phyloP scores from a whole-genome alignment of 2,329 filamentous ascomycete genomes.

The Cercospora berteroae region DNA sequence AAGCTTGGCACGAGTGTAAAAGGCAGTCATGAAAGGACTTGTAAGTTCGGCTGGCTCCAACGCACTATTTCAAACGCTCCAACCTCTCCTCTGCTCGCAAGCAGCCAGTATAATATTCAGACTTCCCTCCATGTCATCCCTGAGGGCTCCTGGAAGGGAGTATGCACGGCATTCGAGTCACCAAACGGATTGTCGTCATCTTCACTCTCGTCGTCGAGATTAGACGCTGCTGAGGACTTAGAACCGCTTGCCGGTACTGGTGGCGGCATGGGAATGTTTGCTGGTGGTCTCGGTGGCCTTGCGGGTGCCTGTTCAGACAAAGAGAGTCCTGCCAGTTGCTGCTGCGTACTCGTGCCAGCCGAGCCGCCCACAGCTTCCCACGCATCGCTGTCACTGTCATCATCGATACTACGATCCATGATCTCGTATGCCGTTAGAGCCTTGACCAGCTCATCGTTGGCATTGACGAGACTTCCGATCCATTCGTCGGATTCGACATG shows the following conservation, averaged over 20 bases:
- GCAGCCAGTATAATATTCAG: conserved; percentile 22
- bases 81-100: neutral
- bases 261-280: conserved; percentile 40
- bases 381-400: conserved; percentile 63
- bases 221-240: conserved; percentile 22
- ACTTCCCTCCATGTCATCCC: conserved; percentile 40
- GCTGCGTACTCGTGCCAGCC: conserved; percentile 34
- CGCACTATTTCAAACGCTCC: neutral
- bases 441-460: conserved; percentile 92
- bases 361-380: conserved; percentile 42
- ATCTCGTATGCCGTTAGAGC: conserved; percentile 94
- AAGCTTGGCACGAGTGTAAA: too few relatives aligned
- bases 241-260: conserved; percentile 19
- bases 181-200: conserved; percentile 78
- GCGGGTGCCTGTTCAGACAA: conserved; percentile 46
- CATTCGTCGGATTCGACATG: conserved; percentile 87
- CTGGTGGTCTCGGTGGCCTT: conserved; percentile 49
- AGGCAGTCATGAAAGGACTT: too few relatives aligned
- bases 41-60: neutral
- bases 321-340: conserved; percentile 47
- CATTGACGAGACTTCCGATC: conserved; percentile 84
- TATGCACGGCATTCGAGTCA: conserved; percentile 70
- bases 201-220: conserved; percentile 38
- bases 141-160: conserved; percentile 40
- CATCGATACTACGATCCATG: conserved; percentile 79